Percentiles rank a stretch among this genome's conserved stretches.
Evolutionary conservation across 805 yeast genomes (phyloP).

Genomic region (Metschnikowia anglica): DNA sequence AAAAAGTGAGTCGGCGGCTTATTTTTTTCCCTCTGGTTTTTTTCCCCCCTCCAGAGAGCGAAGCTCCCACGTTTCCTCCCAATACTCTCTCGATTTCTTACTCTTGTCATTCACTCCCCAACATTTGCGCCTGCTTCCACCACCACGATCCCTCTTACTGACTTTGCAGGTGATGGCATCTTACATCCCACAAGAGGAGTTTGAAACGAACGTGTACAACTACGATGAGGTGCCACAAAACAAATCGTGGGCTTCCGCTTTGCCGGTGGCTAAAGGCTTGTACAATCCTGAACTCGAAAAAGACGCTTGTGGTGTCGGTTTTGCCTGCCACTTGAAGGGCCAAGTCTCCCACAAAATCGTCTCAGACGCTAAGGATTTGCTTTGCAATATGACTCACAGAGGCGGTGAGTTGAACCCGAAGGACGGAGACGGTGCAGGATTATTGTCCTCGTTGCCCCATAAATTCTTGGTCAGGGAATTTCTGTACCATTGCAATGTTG

Average conservation of each 20-base stretch:
- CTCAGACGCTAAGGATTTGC: constrained; percentile 80
- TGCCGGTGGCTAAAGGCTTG: constrained; percentile 84
- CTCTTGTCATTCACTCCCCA: background rate
- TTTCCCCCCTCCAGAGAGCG: background rate
- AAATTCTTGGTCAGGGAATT: constrained; percentile 84
- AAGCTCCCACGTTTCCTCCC: background rate
- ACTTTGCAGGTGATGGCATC: constrained; percentile 20
- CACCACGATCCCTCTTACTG: constrained; percentile 1
- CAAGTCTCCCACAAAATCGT: constrained; percentile 84
- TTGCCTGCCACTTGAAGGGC: constrained; percentile 93
- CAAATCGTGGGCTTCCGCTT: constrained; percentile 87
- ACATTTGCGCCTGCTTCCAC: background rate
- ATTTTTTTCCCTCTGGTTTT: background rate
- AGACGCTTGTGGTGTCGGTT: constrained; percentile 99
- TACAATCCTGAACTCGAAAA: constrained; percentile 92
- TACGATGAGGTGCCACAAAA: constrained; percentile 78
- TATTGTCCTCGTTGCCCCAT: constrained; percentile 89
- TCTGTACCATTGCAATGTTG: constrained; percentile 61
- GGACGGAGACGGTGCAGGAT: constrained; percentile 99
- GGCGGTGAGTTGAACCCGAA: constrained; percentile 98
- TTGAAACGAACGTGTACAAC: constrained; percentile 47
- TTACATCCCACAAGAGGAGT: constrained; percentile 41
- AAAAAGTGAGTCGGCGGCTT: background rate
- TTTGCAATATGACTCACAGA: constrained; percentile 98
- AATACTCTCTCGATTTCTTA: background rate